Conservation (phyloP, 2,329 filamentous ascomycete genomes). For the Fusarium nodosum region DNA sequence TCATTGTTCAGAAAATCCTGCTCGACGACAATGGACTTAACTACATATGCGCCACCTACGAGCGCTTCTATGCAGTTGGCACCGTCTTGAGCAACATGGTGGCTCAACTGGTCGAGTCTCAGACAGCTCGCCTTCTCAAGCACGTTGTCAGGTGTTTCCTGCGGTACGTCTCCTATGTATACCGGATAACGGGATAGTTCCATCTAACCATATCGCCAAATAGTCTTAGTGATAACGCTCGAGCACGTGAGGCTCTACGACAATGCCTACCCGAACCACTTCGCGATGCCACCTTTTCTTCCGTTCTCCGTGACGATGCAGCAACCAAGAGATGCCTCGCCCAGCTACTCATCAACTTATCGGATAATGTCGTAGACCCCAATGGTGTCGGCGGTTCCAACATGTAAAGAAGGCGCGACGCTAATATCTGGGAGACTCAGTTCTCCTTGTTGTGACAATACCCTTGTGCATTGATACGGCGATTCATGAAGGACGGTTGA, state of each 20-base stretch:
- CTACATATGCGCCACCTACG: constrained; percentile 99
- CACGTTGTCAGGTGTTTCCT: constrained; percentile 98
- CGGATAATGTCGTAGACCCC: constrained; percentile 80
- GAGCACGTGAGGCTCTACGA: constrained; percentile 91
- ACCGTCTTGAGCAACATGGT: constrained; percentile 99
- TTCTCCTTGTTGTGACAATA: constrained; percentile 48
- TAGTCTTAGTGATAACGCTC: constrained; percentile 94
- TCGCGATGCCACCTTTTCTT: constrained; percentile 97
- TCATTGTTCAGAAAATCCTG: constrained; percentile 99
- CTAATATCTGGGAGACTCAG: constrained; percentile 26
- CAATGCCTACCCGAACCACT: constrained; percentile 98
- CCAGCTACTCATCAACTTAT: constrained; percentile 96
- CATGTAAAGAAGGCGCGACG: constrained; percentile 50
- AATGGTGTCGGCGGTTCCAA: constrained; percentile 53
- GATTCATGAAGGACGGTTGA: constrained; percentile 48
- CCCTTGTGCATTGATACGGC: constrained; percentile 50
- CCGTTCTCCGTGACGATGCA: constrained; percentile 94
- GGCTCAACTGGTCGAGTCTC: constrained; percentile 94
- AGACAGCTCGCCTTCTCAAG: constrained; percentile 95
- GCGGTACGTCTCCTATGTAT: constrained; percentile 73
- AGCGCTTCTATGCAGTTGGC: constrained; percentile 97
- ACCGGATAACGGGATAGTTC: background rate
- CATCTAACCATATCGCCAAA: constrained; percentile 26
- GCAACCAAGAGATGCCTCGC: constrained; percentile 97
- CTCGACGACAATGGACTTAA: constrained; percentile 96